These are phyloP conservation scores for Dentipellis sp. DNA, from an alignment of 768 basidiomycete species.

Conservation along the genomic window DNA sequence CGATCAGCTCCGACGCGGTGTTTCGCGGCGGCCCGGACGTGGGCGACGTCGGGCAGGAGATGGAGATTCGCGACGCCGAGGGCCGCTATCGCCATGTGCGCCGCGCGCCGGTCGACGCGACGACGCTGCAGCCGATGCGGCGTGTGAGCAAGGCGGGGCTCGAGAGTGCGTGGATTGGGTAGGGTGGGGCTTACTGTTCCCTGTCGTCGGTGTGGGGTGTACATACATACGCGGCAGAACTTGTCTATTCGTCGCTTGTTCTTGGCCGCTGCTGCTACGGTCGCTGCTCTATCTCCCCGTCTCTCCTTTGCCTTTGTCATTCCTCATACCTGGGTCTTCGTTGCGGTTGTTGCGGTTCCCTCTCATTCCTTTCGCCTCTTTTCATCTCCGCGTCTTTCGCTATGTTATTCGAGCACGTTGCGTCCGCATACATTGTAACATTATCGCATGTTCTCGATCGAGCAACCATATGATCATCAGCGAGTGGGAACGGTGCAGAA, in stretches of 20 bases:
- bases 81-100: conserved; percentile 86
- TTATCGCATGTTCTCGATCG: not conserved
- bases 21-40: conserved; percentile 26
- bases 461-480: not conserved
- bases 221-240: not conserved
- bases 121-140: conserved; percentile 80
- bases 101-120: conserved; percentile 80
- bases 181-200: not conserved
- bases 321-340: no score
- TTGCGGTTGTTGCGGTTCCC: not conserved
- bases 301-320: no score
- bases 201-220: not conserved
- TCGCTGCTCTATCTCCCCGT: not conserved
- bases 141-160: conserved; percentile 91
- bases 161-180: conserved; percentile 39
- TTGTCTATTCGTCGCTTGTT: not conserved
- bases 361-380: not conserved
- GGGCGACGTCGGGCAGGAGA: conserved; percentile 69
- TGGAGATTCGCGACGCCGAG: conserved; percentile 79
- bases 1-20: conserved; percentile 13
- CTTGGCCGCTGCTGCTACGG: not conserved
- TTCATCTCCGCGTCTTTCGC: not conserved
- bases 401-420: not conserved
- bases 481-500: no score
- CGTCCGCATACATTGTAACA: not conserved